Evolutionary conservation across 2,329 filamentous ascomycete species (phyloP).

Genomic region (Neobulgaria alba): DNA sequence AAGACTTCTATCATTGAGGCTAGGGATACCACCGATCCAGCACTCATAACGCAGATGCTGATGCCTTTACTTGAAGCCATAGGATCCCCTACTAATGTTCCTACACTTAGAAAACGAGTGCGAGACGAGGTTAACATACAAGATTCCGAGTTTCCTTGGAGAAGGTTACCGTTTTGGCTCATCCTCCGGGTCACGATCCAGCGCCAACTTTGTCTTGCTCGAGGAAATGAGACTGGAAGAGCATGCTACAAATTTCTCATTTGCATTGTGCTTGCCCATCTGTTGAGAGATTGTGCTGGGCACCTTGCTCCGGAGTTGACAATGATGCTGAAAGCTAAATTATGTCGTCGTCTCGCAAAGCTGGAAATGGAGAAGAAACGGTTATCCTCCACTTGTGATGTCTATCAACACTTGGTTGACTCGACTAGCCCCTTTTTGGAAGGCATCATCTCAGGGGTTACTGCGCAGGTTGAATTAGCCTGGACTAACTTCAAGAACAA

Average conservation of each 20-base stretch:
- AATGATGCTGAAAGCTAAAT: slow-evolving; percentile 39
- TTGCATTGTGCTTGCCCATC: slow-evolving; percentile 36
- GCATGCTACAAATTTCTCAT: slow-evolving; percentile 50
- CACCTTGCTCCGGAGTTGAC: slow-evolving; percentile 30
- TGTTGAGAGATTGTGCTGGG: slow-evolving; percentile 36
- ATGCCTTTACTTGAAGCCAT: slow-evolving; percentile 50
- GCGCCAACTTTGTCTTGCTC: slow-evolving; percentile 37
- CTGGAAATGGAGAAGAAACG: slow-evolving; percentile 36
- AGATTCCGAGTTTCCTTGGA: slow-evolving; percentile 46
- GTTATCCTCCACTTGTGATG: slow-evolving; percentile 3
- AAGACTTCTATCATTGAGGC: slow-evolving; percentile 39
- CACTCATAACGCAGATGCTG: slow-evolving; percentile 49
- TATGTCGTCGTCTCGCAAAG: slow-evolving; percentile 50
- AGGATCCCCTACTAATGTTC: slow-evolving; percentile 33
- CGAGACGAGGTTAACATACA: slow-evolving; percentile 52
- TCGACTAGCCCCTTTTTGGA: slow-evolving; percentile 25
- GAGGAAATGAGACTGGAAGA: slow-evolving; percentile 36
- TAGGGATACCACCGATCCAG: slow-evolving; percentile 48
- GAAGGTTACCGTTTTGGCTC: slow-evolving; percentile 54
- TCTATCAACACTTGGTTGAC: slow-evolving; percentile 27
- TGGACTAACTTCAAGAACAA: slow-evolving; percentile 35
- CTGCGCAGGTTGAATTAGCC: slow-evolving; percentile 24
- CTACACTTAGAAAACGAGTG: slow-evolving; percentile 45
- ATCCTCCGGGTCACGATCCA: slow-evolving; percentile 49
- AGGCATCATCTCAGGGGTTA: slow-evolving; percentile 26